phyloP scores from a whole-genome alignment of 345 rosid genomes.

The Geranium rotundifolium region DNA sequence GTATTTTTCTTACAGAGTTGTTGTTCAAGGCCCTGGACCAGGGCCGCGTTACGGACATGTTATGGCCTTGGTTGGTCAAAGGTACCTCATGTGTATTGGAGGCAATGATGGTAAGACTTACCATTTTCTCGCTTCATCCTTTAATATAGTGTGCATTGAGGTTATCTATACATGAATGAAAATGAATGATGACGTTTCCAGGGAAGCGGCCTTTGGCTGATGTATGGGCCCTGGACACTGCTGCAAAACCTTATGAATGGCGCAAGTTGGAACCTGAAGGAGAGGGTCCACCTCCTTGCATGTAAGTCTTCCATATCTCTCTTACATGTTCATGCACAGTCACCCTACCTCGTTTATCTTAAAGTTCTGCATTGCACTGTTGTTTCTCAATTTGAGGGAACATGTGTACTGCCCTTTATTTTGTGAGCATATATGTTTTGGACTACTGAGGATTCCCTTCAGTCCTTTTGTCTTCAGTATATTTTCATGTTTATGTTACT shows the following conservation, averaged over 20 bases:
- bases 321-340: neutral
- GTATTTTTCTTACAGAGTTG: conserved; percentile 51
- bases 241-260: conserved; percentile 99
- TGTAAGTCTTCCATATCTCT: conserved; percentile 37
- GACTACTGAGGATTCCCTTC: too few species aligned
- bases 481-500: neutral
- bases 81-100: conserved; percentile 99
- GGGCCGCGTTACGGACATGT: conserved; percentile 99
- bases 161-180: neutral
- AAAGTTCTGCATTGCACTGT: neutral
- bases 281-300: conserved; percentile 99
- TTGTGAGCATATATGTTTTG: too few species aligned
- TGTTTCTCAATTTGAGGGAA: neutral
- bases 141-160: neutral
- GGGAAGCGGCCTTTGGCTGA: conserved; percentile 97
- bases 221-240: conserved; percentile 99
- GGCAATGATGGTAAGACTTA: conserved; percentile 82
- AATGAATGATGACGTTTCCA: conserved; percentile 15
- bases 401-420: neutral
- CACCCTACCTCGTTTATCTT: neutral
- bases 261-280: conserved; percentile 99
- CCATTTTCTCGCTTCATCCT: conserved; percentile 1
- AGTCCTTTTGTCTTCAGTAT: neutral
- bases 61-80: conserved; percentile 97
- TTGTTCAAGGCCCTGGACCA: conserved; percentile 99